Evolutionary conservation across 495 filamentous ascomycete genomes (phyloP), one percentile per base, ranked within the genome.

Genomic region (Penicillium cosmopolitanum): DNA sequence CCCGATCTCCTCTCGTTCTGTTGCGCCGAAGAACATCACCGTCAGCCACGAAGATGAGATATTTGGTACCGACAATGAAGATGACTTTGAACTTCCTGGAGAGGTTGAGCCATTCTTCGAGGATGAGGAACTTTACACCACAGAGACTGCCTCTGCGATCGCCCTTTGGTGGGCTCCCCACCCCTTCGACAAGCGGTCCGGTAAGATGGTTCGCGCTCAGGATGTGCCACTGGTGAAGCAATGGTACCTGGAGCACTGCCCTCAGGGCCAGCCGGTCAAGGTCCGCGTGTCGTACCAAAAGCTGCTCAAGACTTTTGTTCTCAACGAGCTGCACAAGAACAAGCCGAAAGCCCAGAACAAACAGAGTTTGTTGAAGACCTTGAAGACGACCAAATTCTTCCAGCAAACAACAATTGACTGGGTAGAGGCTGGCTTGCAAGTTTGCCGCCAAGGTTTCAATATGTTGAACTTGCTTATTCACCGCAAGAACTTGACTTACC

Each of bases 251-350:
- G 93, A 98, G 74, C 96, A 98, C 74, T 92, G 90, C 64, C 95
- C 93, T 34, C 86, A 89, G 62, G 90, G 91, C 33, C 93, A 97
- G 68, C 93, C 96, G 5, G 94, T 97, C 62, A 99, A 99, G 72
- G 93, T 98, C 48, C 86, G 96, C 64, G 96, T 99, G n/a, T 98
- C 96, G 1, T 99, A 99, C 72, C 96, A 99, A 72, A 99, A 99
- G 77, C 78, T 99, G 51, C 82, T 99, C 43, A 99, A 99, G 79
- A 93, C 89, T 5, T 99, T 86, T 63, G 96, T 99, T 21, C 85
- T 99, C 61, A 99, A 99, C 64, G 93, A 97, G 71, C 79, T 99
- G 25, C 96, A 99, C 70, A 95, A 94, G 76, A 94, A 89, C 68
- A 89, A 89, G 59, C 92, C 92, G 10, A 98, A 99, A 80, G 90